Percentiles rank a stretch among this genome's conserved stretches.
phyloP scores from a whole-genome alignment of 2,329 filamentous ascomycete species.

The Pseudofabraea citricarpa region DNA sequence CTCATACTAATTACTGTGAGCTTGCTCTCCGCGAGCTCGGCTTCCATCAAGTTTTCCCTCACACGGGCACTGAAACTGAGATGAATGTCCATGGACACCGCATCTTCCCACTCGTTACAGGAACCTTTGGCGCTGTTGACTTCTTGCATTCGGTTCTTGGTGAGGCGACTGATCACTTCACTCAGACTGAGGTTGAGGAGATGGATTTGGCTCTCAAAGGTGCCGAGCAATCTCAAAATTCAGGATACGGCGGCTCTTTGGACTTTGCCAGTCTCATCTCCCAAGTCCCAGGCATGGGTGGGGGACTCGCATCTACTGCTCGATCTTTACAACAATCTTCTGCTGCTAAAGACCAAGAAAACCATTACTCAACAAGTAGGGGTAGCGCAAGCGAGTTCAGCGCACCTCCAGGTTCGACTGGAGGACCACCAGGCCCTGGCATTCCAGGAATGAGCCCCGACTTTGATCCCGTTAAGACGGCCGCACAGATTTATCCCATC shows the following conservation, averaged over 20 bases:
- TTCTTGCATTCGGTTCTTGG: constrained; percentile 72
- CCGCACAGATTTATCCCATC: constrained; percentile 87
- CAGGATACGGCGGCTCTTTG: constrained; percentile 31
- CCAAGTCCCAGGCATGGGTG: constrained; percentile 68
- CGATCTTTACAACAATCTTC: constrained; percentile 55
- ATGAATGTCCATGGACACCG: constrained; percentile 61
- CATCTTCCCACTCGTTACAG: constrained; percentile 72
- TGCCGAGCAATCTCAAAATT: constrained; percentile 47
- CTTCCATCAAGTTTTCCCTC: constrained; percentile 64
- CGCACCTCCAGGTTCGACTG: constrained; percentile 37
- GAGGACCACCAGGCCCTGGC: constrained; percentile 39
- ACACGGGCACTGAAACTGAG: constrained; percentile 63
- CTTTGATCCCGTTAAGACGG: constrained; percentile 75
- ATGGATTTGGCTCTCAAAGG: constrained; percentile 70
- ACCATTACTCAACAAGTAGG: constrained; percentile 32
- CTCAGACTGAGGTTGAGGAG: constrained; percentile 79
- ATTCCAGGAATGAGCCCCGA: constrained; percentile 70
- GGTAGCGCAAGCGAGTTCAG: constrained; percentile 43
- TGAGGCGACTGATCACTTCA: constrained; percentile 79
- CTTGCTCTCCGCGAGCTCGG: constrained; percentile 70
- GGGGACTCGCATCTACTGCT: constrained; percentile 62
- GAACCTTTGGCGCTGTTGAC: constrained; percentile 75
- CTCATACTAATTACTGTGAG: constrained; percentile 82
- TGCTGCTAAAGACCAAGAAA: constrained; percentile 58
- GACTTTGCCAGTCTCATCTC: constrained; percentile 70